These are phyloP conservation scores for Colletotrichum sp. DNA, from an alignment of 2,329 filamentous ascomycete species.

Conservation along the genomic window DNA sequence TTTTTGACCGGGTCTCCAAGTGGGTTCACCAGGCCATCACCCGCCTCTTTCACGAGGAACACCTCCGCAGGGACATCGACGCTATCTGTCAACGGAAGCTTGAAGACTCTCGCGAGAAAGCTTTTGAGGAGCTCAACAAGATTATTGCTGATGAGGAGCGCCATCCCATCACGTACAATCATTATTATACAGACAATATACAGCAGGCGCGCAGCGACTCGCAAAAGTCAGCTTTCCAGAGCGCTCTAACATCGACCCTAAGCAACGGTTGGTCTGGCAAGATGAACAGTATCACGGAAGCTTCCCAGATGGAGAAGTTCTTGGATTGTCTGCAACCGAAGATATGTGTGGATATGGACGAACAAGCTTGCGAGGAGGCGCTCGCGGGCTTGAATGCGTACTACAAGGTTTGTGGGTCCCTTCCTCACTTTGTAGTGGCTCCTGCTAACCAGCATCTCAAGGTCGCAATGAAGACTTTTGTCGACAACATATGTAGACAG, in stretches of 20 bases:
- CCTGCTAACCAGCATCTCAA: fast-evolving
- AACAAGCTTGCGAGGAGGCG: conserved; percentile 24
- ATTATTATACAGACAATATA: conserved; percentile 46
- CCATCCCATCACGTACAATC: conserved; percentile 61
- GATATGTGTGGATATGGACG: conserved; percentile 16
- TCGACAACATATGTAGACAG: conserved; percentile 28
- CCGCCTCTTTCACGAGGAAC: background rate
- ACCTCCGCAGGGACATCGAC: background rate
- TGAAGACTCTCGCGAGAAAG: background rate
- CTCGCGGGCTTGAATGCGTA: conserved; percentile 24
- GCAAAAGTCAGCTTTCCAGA: background rate
- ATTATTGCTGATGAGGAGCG: background rate
- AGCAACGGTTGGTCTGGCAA: background rate
- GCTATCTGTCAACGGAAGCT: background rate
- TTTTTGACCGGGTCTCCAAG: background rate
- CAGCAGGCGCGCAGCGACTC: conserved; percentile 27
- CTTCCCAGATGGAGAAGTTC: background rate
- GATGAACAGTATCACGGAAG: fast-evolving
- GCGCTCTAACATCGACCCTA: background rate
- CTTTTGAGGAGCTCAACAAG: background rate
- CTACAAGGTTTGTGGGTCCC: conserved; percentile 20
- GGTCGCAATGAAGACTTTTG: conserved; percentile 24
- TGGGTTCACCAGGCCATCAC: background rate
- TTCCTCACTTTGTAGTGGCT: fast-evolving
- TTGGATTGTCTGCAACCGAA: background rate